Base-by-base conservation (phyloP, 2,329 filamentous ascomycete genomes). In the Diaporthe ilicicola region DNA sequence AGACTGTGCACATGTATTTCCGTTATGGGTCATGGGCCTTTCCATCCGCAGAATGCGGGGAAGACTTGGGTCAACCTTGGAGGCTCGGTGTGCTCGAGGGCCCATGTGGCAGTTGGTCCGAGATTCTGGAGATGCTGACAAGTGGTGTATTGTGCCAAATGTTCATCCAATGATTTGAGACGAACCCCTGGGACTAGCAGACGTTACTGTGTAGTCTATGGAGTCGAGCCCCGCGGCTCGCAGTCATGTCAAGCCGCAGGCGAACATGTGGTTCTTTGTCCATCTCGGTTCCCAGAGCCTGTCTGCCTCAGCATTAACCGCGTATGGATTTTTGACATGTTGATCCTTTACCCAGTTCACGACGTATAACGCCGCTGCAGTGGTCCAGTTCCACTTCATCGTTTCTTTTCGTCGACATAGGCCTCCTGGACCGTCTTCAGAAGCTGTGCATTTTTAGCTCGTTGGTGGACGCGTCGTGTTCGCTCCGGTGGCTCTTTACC, bases 41-140 rank as follows among this genome's bases (percentile, higher is more conserved):
- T 64, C 44, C 59, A 19, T 64, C 59, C 15, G 29, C 59, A 64
- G 15, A 64, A 64, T 64, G 59, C 59, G 59, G 59, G 59, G 59
- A 64, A 64, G 59, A 37, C 59, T 22, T 64, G 59, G 59, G n/a
- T 64, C 44, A 50, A 64, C 59, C 59, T 37, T 29, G 59, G 44
- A 48, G 56, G 56, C 4, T 42, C 56, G 56, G 42, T 48, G 42
- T 48, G 56, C 56, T 48, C 24, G 19, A 48, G 34, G 42, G 56
- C 56, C 27, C 12, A 22, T 64, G 44, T 64, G 59, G 59, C 44
- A 64, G 59, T 50, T 64, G 44, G 7, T 19, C 44, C 59, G 59
- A 50, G 13, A 12, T 27, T 13, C 27, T 34, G 29, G 44, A 12
- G 29, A 22, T 37, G 19, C 27, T 64, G 44, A n/a, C 59, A 42